phyloP scores from a whole-genome alignment of 164 flowering plant species.

The Stephania japonica region DNA sequence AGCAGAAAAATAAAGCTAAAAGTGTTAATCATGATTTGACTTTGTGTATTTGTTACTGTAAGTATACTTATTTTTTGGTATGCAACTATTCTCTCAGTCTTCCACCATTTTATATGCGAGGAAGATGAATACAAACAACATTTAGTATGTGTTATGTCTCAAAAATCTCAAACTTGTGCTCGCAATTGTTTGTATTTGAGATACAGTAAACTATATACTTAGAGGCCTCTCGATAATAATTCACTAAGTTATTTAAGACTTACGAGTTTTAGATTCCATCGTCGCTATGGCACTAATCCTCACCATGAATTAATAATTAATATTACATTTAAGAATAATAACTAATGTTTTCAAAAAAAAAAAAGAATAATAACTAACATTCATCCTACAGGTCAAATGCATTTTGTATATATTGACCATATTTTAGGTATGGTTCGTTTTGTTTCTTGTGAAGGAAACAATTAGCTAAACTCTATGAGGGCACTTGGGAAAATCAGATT shows the following conservation, averaged over 20 bases:
- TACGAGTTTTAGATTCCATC: neutral
- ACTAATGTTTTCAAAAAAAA: too few species aligned
- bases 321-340: neutral
- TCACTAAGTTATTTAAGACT: neutral
- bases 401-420: neutral
- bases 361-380: neutral
- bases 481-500: neutral
- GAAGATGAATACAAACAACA: slow-evolving; percentile 16
- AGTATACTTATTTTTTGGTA: neutral
- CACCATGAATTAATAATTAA: neutral
- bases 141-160: slow-evolving; percentile 5
- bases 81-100: slow-evolving; percentile 2
- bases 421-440: neutral
- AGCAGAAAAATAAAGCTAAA: slow-evolving; percentile 13
- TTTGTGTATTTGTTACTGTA: neutral
- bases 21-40: slow-evolving; percentile 20
- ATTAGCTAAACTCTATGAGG: neutral
- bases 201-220: slow-evolving; percentile 4
- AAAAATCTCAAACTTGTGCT: neutral
- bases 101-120: slow-evolving; percentile 18
- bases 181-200: neutral
- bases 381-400: neutral
- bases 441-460: neutral
- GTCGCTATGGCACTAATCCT: neutral
- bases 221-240: slow-evolving; percentile 9